Base-by-base conservation (phyloP, 345 rosid species). In the Syzygium aromaticum region DNA sequence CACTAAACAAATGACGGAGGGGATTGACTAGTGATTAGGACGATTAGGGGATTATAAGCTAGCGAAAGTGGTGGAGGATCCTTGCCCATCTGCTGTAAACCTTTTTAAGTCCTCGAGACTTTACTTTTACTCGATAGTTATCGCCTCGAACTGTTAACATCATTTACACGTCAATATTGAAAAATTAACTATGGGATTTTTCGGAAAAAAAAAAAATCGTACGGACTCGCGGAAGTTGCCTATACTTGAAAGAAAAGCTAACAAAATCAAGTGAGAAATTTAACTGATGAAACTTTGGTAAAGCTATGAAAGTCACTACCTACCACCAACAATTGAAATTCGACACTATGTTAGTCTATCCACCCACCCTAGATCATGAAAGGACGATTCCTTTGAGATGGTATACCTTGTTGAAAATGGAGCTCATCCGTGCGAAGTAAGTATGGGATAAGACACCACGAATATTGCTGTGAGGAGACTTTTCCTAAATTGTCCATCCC, bases 191-290 rank as follows among this genome's bases (percentile, higher is more conserved):
- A 8, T 17, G 23, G 46, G 9, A 67, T 2, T 67, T 64, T 64
- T 30, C n/a, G n/a, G 46, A 6, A 2, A 3, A 30, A 28, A 15
- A 61, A 11, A 8, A 13, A 13, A n/a, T 7, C 38, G 0, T 7
- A 33, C 15, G 77, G 77, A 64, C 22, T 28, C 40, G 22, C 3
- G 78, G 78, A 67, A 0, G 33, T 67, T 4, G 23, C 17, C 46
- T 33, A 67, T 2, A 8, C 23, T 33, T 8, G 43, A 30, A 67
- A 17, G 78, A 67, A 33, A 33, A 17, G 19, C 30, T 16, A 3
- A 30, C 17, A 15, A 64, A 15, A 15, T 16, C 21, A 7, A 64
- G 77, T 7, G 30, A 30, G 40, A 73, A 73, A 19, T 73, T 33
- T 13, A 9, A 33, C 19, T 1, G 80, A 40, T 73, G 49, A 19